These are phyloP conservation scores for Aspergillus nidulans DNA, from an alignment of 495 filamentous ascomycete genomes.

Conservation along the genomic window DNA sequence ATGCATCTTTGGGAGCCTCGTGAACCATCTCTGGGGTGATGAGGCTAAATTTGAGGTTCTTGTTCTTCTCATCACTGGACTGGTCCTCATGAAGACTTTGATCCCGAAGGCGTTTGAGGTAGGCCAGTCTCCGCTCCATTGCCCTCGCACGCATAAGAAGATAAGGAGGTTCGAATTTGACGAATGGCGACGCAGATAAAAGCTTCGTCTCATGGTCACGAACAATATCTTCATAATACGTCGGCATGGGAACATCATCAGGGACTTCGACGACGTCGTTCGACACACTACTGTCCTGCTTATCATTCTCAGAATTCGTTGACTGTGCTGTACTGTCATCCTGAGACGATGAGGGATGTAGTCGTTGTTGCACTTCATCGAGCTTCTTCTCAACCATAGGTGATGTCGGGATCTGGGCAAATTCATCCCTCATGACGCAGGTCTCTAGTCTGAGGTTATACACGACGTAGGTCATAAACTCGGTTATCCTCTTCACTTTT, in stretches of 20 bases:
- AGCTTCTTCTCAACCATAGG: constrained; percentile 27
- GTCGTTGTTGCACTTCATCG: constrained; percentile 7
- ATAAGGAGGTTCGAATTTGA: constrained; percentile 91
- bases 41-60: constrained; percentile 71
- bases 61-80: constrained; percentile 53
- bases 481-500: constrained; percentile 88
- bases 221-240: constrained; percentile 91
- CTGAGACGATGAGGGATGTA: neutral
- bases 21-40: constrained; percentile 95
- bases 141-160: constrained; percentile 86
- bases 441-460: constrained; percentile 98
- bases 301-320: constrained; percentile 7
- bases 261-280: constrained; percentile 58
- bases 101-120: constrained; percentile 76
- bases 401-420: constrained; percentile 75
- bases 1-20: constrained; percentile 66
- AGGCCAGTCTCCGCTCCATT: constrained; percentile 75
- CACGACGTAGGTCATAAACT: constrained; percentile 98
- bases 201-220: constrained; percentile 87
- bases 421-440: constrained; percentile 92
- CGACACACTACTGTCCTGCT: constrained; percentile 17
- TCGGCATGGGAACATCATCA: constrained; percentile 83
- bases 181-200: constrained; percentile 93
- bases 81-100: constrained; percentile 58
- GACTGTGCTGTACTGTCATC: constrained; percentile 4